phyloP scores from a whole-genome alignment of 148 eudicot species.

The Fagopyrum homotropicum region DNA sequence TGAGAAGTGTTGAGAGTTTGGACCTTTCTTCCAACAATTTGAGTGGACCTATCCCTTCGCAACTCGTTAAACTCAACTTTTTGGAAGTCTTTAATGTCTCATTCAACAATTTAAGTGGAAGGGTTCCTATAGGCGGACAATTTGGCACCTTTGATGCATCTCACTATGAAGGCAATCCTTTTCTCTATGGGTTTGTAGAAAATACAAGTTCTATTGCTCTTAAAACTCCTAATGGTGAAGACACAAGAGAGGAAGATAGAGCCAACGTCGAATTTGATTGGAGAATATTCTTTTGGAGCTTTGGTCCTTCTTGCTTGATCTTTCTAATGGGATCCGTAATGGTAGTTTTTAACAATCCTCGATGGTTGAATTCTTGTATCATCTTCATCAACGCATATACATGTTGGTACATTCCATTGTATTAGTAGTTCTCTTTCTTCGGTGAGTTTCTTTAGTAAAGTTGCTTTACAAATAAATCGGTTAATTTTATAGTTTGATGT shows the following conservation, averaged over 20 bases:
- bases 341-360: background rate
- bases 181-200: constrained; percentile 7
- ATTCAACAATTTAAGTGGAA: constrained; percentile 14
- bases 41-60: constrained; percentile 11
- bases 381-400: background rate
- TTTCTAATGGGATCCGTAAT: background rate
- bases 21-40: too few relatives aligned
- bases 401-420: background rate
- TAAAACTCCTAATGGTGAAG: too few relatives aligned
- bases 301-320: background rate
- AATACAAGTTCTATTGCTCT: background rate
- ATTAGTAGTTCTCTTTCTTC: too few relatives aligned
- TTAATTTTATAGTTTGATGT: too few relatives aligned
- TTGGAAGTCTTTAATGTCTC: constrained; percentile 15
- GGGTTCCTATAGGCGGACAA: background rate
- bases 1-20: too few relatives aligned
- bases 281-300: background rate
- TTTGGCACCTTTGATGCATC: constrained; percentile 6
- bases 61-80: background rate
- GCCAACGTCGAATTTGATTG: background rate
- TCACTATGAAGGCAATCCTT: constrained; percentile 15
- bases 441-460: too few relatives aligned
- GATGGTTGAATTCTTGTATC: background rate
- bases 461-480: too few relatives aligned
- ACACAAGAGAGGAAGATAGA: background rate